Conservation (phyloP, 164 flowering plant species). For the Piper longum region DNA sequence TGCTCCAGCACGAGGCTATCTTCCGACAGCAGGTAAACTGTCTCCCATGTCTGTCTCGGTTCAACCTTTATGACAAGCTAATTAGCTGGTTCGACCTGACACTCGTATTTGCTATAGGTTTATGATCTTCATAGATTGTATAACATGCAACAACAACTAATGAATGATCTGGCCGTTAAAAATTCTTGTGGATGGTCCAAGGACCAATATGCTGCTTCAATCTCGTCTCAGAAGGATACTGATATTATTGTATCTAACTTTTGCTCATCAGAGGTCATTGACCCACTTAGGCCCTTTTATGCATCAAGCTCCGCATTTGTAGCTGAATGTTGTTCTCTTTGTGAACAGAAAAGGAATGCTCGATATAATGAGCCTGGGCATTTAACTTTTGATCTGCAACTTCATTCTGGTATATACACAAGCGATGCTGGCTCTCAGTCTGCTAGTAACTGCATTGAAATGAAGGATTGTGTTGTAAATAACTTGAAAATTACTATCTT, state of each 20-base stretch:
- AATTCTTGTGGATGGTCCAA: conserved; percentile 10
- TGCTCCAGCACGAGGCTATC: conserved; percentile 31
- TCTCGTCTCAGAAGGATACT: conserved; percentile 5
- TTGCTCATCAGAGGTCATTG: neutral
- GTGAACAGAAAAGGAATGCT: conserved; percentile 3
- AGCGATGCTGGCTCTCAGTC: conserved; percentile 1
- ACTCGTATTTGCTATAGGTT: conserved; percentile 17
- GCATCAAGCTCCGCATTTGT: neutral
- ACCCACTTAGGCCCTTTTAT: neutral
- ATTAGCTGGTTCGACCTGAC: neutral
- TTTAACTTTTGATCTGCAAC: conserved; percentile 20
- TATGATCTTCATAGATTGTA: conserved; percentile 40
- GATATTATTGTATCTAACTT: neutral
- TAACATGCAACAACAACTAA: conserved; percentile 20
- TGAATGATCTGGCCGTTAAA: conserved; percentile 19
- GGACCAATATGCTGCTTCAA: neutral
- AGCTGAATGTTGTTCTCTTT: neutral
- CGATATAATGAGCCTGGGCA: neutral
- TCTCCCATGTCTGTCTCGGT: conserved; percentile 2
- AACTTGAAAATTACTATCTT: neutral
- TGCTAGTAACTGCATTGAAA: conserved; percentile 1
- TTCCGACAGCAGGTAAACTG: conserved; percentile 34
- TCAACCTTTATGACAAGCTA: neutral
- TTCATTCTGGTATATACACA: conserved; percentile 23
- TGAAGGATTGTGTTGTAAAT: conserved; percentile 6